These are phyloP conservation scores for Oryza longistaminata DNA, from an alignment of 176 grass and related monocot species.

Conservation along the genomic window DNA sequence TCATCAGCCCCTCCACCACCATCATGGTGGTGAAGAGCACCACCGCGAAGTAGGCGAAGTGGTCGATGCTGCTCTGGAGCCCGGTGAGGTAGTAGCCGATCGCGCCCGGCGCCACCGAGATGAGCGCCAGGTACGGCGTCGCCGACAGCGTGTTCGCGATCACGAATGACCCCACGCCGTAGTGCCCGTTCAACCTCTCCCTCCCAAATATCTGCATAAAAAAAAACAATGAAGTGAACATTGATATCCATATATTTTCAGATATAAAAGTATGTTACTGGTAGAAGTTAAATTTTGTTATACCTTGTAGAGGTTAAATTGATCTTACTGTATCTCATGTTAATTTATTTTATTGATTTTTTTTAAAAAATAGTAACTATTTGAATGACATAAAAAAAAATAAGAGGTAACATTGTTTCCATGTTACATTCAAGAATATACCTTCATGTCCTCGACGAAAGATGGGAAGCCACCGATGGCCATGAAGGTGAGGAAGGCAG, in stretches of 20 bases:
- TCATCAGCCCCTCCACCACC: constrained; percentile 89
- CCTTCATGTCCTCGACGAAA: constrained; percentile 99
- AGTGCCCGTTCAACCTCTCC: constrained; percentile 93
- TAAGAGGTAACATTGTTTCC: too few relatives aligned
- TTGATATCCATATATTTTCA: background rate
- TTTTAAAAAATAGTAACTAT: too few relatives aligned
- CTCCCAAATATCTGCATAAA: constrained; percentile 61
- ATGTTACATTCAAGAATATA: background rate
- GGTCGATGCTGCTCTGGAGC: constrained; percentile 61
- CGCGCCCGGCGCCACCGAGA: constrained; percentile 74
- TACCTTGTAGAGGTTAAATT: too few relatives aligned
- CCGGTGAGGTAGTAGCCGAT: constrained; percentile 73
- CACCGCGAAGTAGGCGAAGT: constrained; percentile 78
- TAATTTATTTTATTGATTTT: too few relatives aligned
- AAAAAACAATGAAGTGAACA: too few relatives aligned
- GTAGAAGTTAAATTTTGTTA: too few relatives aligned
- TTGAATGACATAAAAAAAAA: too few relatives aligned
- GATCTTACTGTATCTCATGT: too few relatives aligned
- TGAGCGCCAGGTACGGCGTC: constrained; percentile 73
- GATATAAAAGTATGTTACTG: too few relatives aligned
- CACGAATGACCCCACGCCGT: constrained; percentile 71
- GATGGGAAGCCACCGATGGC: constrained; percentile 94
- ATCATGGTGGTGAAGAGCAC: constrained; percentile 81
- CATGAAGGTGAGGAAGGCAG: constrained; percentile 94
- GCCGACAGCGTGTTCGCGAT: constrained; percentile 81